Base-by-base conservation (phyloP, 345 rosid genomes). In the Hibiscus tridactylites region DNA sequence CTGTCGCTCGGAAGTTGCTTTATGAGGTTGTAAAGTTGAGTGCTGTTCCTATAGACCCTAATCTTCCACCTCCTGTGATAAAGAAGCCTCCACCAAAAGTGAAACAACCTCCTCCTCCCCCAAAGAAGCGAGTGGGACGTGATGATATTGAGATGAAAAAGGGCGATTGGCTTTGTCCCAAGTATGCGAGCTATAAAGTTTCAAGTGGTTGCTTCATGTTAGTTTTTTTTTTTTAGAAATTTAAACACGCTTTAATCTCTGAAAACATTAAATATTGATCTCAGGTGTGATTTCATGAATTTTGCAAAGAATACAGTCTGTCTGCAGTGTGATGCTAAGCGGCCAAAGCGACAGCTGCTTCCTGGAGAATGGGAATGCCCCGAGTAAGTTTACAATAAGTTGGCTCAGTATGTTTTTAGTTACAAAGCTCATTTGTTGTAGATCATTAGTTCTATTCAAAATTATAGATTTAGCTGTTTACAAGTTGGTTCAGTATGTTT, bases 301-400 rank as follows among this genome's bases (percentile, higher is more conserved):
- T 95, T 95, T 28, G 98, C 99, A 31, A 95, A 95, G 88, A 95
- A 95, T 75, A 80, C 90, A 0, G 85, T 87, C 56, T 12, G 52
- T 47, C 52, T 47, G 1, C 52, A 47, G 16, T 47, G 52, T 12
- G 52, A 47, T 47, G 52, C 52, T 47, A 47, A 47, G 16, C n/a
- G 53, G 31, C 16, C 33, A 12, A 95, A 95, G 87, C 86, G 97
- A 74, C 96, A 92, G 85, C 79, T 95, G 71, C 96, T 95, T 79
- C 99, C 98, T 8, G 99, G 99, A 75, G 99, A 95, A 84, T 95
- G 99, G 99, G 99, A 92, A 85, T 95, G 99, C 83, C 97, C 97
- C 1, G 89, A 86, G 99, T 95, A 89, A 82, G 99, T 81, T 81
- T 33, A 44, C 21, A n/a, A 17, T 47, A 28, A n/a, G 31, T 42